These are phyloP conservation scores for Candida alai DNA, from an alignment of 805 yeast species.

Conservation along the genomic window DNA sequence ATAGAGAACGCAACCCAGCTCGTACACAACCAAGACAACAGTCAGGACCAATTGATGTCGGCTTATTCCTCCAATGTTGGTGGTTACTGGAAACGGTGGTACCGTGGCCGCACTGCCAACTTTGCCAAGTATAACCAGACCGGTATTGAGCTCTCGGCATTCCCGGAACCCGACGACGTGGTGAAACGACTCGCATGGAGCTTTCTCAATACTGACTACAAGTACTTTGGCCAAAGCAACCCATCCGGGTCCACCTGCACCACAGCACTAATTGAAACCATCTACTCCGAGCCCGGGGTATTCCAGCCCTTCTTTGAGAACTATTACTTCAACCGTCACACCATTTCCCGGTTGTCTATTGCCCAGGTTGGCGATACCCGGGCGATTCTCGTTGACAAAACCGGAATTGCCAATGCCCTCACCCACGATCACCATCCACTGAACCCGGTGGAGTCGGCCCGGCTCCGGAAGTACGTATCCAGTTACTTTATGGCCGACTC, in stretches of 20 bases:
- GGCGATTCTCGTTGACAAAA: slow-evolving; percentile 76
- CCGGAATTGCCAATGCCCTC: slow-evolving; percentile 75
- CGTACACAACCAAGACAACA: slow-evolving; percentile 11
- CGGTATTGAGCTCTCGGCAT: slow-evolving; percentile 13
- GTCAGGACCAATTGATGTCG: slow-evolving; percentile 40
- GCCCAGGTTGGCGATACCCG: slow-evolving; percentile 94
- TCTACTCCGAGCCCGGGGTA: slow-evolving; percentile 27
- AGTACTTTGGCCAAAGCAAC: slow-evolving; percentile 37
- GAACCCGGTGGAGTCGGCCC: slow-evolving; percentile 68
- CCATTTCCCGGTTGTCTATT: slow-evolving; percentile 63
- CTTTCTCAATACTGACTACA: slow-evolving; percentile 62
- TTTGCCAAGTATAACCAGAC: slow-evolving; percentile 18
- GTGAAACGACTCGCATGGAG: slow-evolving; percentile 58
- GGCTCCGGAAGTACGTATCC: slow-evolving; percentile 60
- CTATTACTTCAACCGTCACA: slow-evolving; percentile 62
- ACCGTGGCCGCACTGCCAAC: slow-evolving; percentile 39
- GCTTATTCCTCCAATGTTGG: slow-evolving; percentile 61
- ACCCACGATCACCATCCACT: slow-evolving; percentile 86
- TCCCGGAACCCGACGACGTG: slow-evolving; percentile 48
- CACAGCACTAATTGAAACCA: slow-evolving; percentile 53
- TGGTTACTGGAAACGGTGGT: slow-evolving; percentile 84
- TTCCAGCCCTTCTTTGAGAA: slow-evolving; percentile 27
- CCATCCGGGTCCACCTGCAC: slow-evolving; percentile 73
- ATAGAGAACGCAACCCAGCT: slow-evolving; percentile 44
- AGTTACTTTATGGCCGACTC: slow-evolving; percentile 77